A percentile compares a stretch with the other conserved stretches of the same genome.
Conservation (phyloP, 139 green algal species). For the Tetraselmis striata region DNA sequence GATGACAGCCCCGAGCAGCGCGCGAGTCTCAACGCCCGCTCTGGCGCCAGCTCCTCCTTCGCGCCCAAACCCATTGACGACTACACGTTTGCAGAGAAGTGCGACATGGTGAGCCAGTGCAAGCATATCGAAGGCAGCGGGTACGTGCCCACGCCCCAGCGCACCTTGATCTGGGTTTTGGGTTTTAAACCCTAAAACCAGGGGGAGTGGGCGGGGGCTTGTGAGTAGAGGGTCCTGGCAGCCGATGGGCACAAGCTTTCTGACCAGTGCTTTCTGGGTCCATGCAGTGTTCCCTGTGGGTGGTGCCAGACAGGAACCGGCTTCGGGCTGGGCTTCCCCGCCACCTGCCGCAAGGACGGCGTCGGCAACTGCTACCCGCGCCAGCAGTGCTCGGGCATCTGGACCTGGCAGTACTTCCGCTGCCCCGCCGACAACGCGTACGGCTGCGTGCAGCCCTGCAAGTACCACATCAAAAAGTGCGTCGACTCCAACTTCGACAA, state of each 20-base stretch:
- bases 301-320: not conserved
- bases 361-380: not conserved
- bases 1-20: not conserved
- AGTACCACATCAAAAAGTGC: not conserved
- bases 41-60: not conserved
- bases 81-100: not conserved
- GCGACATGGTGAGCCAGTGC: not conserved
- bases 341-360: not conserved
- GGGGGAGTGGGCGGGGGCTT: too few relatives aligned
- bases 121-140: not conserved
- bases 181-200: too few relatives aligned
- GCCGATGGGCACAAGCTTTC: too few relatives aligned
- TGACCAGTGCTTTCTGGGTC: too few relatives aligned
- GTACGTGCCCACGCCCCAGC: too few relatives aligned
- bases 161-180: too few relatives aligned
- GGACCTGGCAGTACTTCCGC: not conserved
- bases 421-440: not conserved
- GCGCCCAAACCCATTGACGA: not conserved
- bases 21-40: not conserved
- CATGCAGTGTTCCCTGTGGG: not conserved
- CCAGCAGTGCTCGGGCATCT: not conserved
- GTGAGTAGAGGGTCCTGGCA: too few relatives aligned
- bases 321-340: not conserved
- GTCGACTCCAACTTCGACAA: not conserved
- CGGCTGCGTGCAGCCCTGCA: not conserved